Percentiles rank a stretch among this genome's conserved stretches.
These are phyloP conservation scores for Zangia roseola DNA, from an alignment of 768 basidiomycete species.

Conservation along the genomic window DNA sequence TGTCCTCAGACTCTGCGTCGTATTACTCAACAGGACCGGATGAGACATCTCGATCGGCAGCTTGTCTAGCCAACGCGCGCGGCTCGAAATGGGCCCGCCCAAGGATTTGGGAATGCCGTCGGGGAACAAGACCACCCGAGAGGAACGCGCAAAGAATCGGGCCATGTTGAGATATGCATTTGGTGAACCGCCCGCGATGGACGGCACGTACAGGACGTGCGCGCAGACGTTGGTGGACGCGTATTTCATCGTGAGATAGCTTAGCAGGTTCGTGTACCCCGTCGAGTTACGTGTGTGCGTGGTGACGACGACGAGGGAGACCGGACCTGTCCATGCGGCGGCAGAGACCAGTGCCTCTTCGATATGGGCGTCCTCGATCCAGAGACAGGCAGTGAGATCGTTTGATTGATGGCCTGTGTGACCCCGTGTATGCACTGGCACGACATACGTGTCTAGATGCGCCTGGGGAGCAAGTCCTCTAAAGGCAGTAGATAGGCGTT, in stretches of 20 bases:
- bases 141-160: slow-evolving; percentile 53
- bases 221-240: slow-evolving; percentile 34
- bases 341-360: slow-evolving; percentile 37
- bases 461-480: slow-evolving; percentile 25
- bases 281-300: slow-evolving; percentile 27
- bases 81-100: slow-evolving; percentile 12
- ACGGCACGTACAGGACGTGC: slow-evolving; percentile 48
- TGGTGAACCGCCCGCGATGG: slow-evolving; percentile 37
- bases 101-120: slow-evolving; percentile 32
- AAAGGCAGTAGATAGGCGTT: slow-evolving; percentile 38
- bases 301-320: slow-evolving; percentile 50
- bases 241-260: slow-evolving; percentile 3
- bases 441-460: slow-evolving; percentile 38
- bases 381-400: slow-evolving; percentile 48
- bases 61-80: slow-evolving; percentile 15
- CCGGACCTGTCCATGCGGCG: slow-evolving; percentile 45
- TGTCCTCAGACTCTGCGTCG: slow-evolving; percentile 22
- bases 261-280: slow-evolving; percentile 21
- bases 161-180: slow-evolving; percentile 64
- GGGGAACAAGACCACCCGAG: slow-evolving; percentile 52
- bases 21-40: slow-evolving; percentile 31
- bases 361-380: slow-evolving; percentile 40
- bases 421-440: slow-evolving; percentile 14
- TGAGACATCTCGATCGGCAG: slow-evolving; percentile 9
- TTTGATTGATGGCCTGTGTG: not conserved